Base-by-base conservation (phyloP, 2,329 filamentous ascomycete species). In the Phaeoacremonium minimum region DNA sequence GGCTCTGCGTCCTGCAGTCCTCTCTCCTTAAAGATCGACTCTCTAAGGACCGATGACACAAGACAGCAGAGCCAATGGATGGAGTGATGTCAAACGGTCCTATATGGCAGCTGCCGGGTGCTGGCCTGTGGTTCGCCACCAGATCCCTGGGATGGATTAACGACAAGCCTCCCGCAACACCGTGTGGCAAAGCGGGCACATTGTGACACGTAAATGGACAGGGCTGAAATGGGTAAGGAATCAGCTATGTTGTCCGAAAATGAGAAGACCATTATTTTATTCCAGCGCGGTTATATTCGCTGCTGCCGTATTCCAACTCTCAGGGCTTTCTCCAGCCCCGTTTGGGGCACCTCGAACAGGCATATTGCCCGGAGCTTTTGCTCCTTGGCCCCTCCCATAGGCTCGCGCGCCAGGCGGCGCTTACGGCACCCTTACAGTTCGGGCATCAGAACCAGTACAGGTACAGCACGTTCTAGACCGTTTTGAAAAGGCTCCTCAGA, bases 341-440 rank as follows among this genome's bases (percentile, higher is more conserved):
- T 33, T 30, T 32, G 28, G 33, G 36, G 37, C 35, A 39, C 41
- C 32, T 40, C 38, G 40, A 39, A 18, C 42, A 30, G 52, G 44
- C 40, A n/a, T n/a, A 34, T 48, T 43, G 29, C 13, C 50, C 55
- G 57, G 57, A 61, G 57, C 57, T 48, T 52, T 52, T 47, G 57
- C 57, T 60, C 57, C 56, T 46, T 46, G 46, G 43, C 43, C 40
- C 42, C 45, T 46, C 19, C 49, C 46, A 50, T 49, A 54, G 56
- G 55, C 45, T 45, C 47, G 49, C 43, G 48, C 42, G 40, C 45
- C 42, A 49, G 36, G 38, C 41, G 41, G 37, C 22, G 22, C 22
- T 26, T 26, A 26, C 22, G n/a, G 22, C 22, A 26, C n/a, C 22
- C n/a, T n/a, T n/a, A n/a, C n/a, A n/a, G n/a, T n/a, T n/a, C n/a